These are phyloP conservation scores for Candida andamanensis DNA, from an alignment of 805 yeast genomes.

Conservation along the genomic window DNA sequence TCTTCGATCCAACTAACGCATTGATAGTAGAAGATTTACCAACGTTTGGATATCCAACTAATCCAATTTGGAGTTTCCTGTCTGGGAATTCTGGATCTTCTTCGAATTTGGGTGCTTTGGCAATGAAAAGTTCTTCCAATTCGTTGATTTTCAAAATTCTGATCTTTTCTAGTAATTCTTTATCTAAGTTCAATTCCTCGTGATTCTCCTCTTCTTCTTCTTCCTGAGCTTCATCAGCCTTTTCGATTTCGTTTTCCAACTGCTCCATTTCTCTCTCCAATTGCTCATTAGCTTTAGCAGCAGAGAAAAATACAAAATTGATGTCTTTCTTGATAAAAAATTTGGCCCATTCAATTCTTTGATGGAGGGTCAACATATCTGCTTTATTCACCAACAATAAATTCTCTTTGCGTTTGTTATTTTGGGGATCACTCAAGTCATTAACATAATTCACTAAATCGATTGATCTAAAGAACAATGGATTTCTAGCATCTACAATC, in stretches of 20 bases:
- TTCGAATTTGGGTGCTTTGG: conserved; percentile 69
- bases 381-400: conserved; percentile 89
- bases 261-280: conserved; percentile 55
- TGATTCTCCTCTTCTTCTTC: conserved; percentile 20
- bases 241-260: conserved; percentile 29
- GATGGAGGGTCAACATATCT: conserved; percentile 72
- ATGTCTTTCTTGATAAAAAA: conserved; percentile 68
- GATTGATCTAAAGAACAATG: conserved; percentile 79
- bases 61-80: conserved; percentile 74
- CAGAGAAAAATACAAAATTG: conserved; percentile 88
- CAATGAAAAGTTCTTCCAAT: conserved; percentile 72
- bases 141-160: conserved; percentile 78
- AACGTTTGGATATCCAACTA: conserved; percentile 94
- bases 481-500: conserved; percentile 96
- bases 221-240: conserved; percentile 15
- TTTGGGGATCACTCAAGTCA: conserved; percentile 56
- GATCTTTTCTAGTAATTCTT: conserved; percentile 31
- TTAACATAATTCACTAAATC: conserved; percentile 82
- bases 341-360: conserved; percentile 82
- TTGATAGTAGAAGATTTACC: conserved; percentile 98
- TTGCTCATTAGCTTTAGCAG: conserved; percentile 73
- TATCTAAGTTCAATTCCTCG: conserved; percentile 12
- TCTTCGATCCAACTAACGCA: conserved; percentile 92
- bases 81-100: conserved; percentile 54
- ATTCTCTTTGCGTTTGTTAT: conserved; percentile 55